phyloP scores from a whole-genome alignment of 345 rosid genomes.

The Salix brachista region DNA sequence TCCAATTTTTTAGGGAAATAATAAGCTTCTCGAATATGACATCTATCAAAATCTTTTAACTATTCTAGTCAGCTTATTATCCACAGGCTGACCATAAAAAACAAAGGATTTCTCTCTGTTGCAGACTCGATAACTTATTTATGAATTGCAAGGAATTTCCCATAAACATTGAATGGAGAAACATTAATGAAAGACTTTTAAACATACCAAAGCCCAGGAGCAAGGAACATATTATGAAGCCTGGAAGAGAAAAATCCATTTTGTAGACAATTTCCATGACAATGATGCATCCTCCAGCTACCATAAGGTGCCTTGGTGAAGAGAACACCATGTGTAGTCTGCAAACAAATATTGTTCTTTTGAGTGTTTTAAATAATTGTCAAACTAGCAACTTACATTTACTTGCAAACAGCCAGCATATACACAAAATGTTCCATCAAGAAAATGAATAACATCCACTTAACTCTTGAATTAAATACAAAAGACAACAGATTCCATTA shows the following conservation, averaged over 20 bases:
- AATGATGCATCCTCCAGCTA: constrained; percentile 78
- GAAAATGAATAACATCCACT: background rate
- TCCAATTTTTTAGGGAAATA: background rate
- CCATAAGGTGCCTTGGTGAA: constrained; percentile 91
- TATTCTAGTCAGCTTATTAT: background rate
- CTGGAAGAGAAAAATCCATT: constrained; percentile 79
- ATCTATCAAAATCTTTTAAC: background rate
- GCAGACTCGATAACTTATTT: background rate
- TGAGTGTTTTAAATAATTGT: background rate
- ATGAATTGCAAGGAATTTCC: background rate
- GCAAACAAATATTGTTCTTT: constrained; percentile 8
- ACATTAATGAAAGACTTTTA: background rate
- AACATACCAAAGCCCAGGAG: constrained; percentile 75
- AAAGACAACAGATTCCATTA: background rate
- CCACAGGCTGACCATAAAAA: background rate
- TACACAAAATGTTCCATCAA: background rate
- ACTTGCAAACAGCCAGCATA: background rate
- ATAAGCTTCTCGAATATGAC: background rate
- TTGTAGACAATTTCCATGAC: constrained; percentile 73
- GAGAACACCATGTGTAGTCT: constrained; percentile 99
- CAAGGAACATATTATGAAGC: constrained; percentile 72
- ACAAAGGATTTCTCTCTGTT: background rate
- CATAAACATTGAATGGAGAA: background rate
- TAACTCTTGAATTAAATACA: background rate
- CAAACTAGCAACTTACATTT: background rate